Evolutionary conservation across 176 grass and related monocot species (phyloP).

Genomic region (Avena atlantica): DNA sequence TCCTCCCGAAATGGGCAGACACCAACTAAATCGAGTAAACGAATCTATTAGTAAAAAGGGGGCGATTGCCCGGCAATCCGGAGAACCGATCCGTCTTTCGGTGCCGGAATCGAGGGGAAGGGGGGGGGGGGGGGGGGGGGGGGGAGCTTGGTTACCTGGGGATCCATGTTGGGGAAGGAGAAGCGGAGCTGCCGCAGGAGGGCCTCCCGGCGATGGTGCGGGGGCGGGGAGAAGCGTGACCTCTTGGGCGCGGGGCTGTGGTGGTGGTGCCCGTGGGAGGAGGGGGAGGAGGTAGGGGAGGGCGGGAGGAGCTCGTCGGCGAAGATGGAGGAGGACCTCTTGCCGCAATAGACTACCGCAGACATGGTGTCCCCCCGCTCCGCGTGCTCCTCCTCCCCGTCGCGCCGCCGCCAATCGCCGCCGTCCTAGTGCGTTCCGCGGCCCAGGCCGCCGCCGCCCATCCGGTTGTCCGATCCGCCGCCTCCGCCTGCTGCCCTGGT

Average conservation of each 20-base stretch:
- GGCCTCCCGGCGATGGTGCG: constrained; percentile 51
- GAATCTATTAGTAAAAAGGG: background rate
- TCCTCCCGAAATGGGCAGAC: background rate
- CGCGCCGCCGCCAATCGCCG: constrained; percentile 39
- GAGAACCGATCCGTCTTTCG: background rate
- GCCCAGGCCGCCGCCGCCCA: constrained; percentile 46
- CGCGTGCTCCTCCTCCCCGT: constrained; percentile 33
- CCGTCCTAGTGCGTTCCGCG: constrained; percentile 44
- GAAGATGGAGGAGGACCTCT: constrained; percentile 98
- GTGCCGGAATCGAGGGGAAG: background rate
- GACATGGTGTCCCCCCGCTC: constrained; percentile 63
- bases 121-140: too few relatives aligned
- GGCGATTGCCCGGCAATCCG: background rate
- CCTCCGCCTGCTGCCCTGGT: background rate
- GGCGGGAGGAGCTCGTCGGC: constrained; percentile 83
- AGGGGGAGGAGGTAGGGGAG: constrained; percentile 51
- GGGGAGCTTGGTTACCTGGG: constrained; percentile 48
- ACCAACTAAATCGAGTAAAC: background rate
- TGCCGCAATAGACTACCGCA: constrained; percentile 94
- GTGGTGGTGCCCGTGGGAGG: background rate
- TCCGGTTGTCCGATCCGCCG: constrained; percentile 18
- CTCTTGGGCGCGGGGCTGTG: constrained; percentile 59
- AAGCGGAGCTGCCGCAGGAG: constrained; percentile 54
- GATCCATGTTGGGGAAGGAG: constrained; percentile 83
- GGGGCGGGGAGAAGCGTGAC: constrained; percentile 61